Evolutionary conservation across 306 rosid species (phyloP).

Genomic region (Citrullus colocynthis): DNA sequence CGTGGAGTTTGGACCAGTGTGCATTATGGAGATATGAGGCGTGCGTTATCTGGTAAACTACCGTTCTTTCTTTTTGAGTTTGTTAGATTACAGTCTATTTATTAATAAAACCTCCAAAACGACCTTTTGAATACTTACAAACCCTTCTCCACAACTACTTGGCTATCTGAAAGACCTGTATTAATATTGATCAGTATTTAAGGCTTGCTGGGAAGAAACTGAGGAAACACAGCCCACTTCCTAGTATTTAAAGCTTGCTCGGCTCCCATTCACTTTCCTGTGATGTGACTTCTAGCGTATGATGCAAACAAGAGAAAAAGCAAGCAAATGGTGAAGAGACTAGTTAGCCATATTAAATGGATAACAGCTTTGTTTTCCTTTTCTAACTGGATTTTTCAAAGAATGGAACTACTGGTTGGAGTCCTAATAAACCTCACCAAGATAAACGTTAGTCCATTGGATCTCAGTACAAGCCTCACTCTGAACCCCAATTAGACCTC

Average conservation of each 20-base stretch:
- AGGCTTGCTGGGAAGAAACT: neutral
- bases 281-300: neutral
- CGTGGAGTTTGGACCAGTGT: slow-evolving; percentile 93
- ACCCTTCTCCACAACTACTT: neutral
- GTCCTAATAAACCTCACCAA: neutral
- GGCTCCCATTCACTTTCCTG: neutral
- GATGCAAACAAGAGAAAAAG: neutral
- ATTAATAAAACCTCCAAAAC: neutral
- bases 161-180: neutral
- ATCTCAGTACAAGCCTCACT: neutral
- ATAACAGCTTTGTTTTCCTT: too few species aligned
- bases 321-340: neutral
- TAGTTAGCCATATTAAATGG: neutral
- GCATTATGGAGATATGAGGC: slow-evolving; percentile 88
- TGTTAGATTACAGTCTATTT: neutral
- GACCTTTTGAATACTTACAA: neutral
- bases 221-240: neutral
- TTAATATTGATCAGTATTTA: neutral
- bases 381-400: neutral
- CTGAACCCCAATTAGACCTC: neutral
- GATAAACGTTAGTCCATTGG: neutral
- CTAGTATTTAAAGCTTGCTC: neutral
- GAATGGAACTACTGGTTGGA: neutral
- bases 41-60: slow-evolving; percentile 64
- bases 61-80: neutral